A percentile compares a stretch with the other conserved stretches of the same genome.
Conservation (phyloP, 2,329 filamentous ascomycete species). For the Akanthomyces uredinophilus region DNA sequence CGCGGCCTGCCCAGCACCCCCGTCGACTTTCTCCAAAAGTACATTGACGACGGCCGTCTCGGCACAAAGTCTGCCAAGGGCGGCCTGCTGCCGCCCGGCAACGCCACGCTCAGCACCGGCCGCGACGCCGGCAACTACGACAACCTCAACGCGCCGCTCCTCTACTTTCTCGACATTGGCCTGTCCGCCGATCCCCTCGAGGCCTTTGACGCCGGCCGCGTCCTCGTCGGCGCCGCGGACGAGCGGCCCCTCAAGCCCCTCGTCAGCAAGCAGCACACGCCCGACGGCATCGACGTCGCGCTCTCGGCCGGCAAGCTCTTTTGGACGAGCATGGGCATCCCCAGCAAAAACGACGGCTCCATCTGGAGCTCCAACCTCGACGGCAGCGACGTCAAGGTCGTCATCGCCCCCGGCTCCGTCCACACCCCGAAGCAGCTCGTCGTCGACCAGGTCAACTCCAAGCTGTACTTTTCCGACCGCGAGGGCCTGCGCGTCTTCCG, state of each 20-base stretch:
- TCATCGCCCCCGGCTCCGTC: slow-evolving; percentile 39
- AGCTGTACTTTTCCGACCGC: slow-evolving; percentile 40
- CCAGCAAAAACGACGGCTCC: slow-evolving; percentile 35
- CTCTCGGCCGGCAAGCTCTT: slow-evolving; percentile 33
- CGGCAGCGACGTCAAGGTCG: slow-evolving; percentile 37
- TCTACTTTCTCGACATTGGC: slow-evolving; percentile 28
- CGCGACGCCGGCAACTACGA: background rate
- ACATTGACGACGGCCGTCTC: slow-evolving; percentile 41
- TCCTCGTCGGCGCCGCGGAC: slow-evolving; percentile 18
- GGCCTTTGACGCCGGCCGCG: slow-evolving; percentile 14
- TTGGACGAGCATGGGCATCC: slow-evolving; percentile 46
- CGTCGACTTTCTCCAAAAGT: slow-evolving; percentile 41
- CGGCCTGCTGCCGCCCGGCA: slow-evolving; percentile 31
- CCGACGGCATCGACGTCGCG: slow-evolving; percentile 41
- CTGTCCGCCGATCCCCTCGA: slow-evolving; percentile 16
- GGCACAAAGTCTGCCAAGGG: slow-evolving; percentile 39
- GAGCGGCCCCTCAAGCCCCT: slow-evolving; percentile 16
- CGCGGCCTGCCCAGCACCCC: slow-evolving; percentile 37
- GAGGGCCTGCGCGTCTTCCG: slow-evolving; percentile 39
- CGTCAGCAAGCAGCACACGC: slow-evolving; percentile 26
- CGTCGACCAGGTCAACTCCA: slow-evolving; percentile 24
- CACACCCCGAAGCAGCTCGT: slow-evolving; percentile 47
- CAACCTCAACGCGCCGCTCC: slow-evolving; percentile 11
- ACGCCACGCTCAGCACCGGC: slow-evolving; percentile 11
- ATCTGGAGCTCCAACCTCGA: slow-evolving; percentile 43